Evolutionary conservation across 805 yeast species (phyloP), one percentile per base, ranked within the genome.

Genomic region (Saccharomyces eubayanus): DNA sequence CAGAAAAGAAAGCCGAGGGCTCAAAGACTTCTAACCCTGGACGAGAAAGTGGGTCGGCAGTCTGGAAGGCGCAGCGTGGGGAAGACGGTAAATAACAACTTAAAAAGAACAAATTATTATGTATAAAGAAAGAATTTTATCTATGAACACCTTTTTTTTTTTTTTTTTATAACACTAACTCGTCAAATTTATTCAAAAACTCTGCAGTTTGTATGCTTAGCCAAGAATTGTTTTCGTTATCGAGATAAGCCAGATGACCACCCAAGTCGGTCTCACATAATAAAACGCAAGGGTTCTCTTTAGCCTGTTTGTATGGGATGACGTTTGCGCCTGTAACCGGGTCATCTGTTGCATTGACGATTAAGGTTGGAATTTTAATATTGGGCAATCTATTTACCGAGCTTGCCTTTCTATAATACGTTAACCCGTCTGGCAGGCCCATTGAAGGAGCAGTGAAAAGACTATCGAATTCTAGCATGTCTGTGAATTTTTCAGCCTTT

Each of bases 11-110:
- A 0, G 64, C 60, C 12, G 46, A 48, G 14, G 31, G 53, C n/a
- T 49, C 49, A 8, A 51, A 53, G 10, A 48, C 62, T 2, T 46
- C 50, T 5, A 47, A 54, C 31, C 59, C 52, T 2, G 77, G 77
- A 28, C 65, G 97, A 54, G 85, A 87, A 64, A 84, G 90, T 49
- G 97, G 97, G 0, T 74, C 80, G 4, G 77, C 74, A 0, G 85
- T 76, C 48, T 91, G 97, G 98, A 85, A 86, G 0, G 64, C 71
- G n/a, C 56, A 75, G 0, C 74, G 97, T 61, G 96, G 96, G 0
- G 98, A 91, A 66, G 81, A 72, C 53, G 96, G 95, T 11, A 52
- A 52, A 28, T 65, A 51, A 54, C 28, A 46, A 48, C 27, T 49
- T 47, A 31, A 46, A 46, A 31, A 47, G 24, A 43, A 28, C 20